Percentiles rank a stretch among this genome's conserved stretches.
These are phyloP conservation scores for Coccomyxa subellipsoidea DNA, from an alignment of 163 green algal genomes.

Conservation along the genomic window DNA sequence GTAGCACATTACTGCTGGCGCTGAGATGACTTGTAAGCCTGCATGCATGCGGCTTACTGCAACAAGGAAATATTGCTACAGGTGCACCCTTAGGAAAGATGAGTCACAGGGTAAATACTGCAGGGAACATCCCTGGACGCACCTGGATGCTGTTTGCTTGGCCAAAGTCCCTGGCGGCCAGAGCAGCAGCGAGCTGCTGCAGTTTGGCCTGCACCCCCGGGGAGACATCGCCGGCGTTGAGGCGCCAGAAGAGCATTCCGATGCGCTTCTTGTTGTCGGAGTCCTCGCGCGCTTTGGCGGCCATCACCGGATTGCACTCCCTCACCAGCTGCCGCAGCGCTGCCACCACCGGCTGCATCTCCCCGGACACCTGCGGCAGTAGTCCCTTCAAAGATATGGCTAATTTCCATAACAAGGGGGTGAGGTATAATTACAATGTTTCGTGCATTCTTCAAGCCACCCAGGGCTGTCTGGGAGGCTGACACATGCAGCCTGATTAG, in stretches of 20 bases:
- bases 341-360: conserved; percentile 61
- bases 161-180: conserved; percentile 79
- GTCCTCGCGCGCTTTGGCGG: conserved; percentile 85
- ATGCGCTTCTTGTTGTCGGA: conserved; percentile 91
- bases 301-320: conserved; percentile 44
- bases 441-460: not conserved
- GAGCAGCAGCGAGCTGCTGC: conserved; percentile 74
- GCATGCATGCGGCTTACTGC: no score
- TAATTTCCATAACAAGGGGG: no score
- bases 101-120: not conserved
- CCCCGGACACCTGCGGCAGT: conserved; percentile 45
- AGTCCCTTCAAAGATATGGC: not conserved
- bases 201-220: conserved; percentile 63
- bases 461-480: not conserved
- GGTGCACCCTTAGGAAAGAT: not conserved
- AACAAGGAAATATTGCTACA: no score
- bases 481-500: not conserved
- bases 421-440: no score
- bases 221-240: conserved; percentile 82
- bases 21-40: no score
- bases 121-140: not conserved
- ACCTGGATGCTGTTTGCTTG: conserved; percentile 73
- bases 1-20: no score
- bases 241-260: conserved; percentile 84
- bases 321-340: conserved; percentile 73